A percentile compares a stretch with the other conserved stretches of the same genome.
These are phyloP conservation scores for Blastomyces parvus DNA, from an alignment of 2,329 filamentous ascomycete species.

Conservation along the genomic window DNA sequence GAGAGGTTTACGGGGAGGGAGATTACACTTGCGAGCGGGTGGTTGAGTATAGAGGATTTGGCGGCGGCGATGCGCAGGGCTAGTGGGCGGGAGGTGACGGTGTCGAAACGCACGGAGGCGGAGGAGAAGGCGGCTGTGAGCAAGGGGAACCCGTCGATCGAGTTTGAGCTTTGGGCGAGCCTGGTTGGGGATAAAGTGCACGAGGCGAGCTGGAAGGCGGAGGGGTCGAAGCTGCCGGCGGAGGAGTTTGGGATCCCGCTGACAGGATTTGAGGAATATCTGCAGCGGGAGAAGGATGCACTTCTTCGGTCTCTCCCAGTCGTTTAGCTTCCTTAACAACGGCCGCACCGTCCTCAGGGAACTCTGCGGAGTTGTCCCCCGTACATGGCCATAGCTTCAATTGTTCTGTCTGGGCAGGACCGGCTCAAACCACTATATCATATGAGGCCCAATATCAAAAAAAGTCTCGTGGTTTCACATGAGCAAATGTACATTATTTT, in stretches of 20 bases:
- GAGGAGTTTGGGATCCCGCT: neutral
- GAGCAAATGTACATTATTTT: neutral
- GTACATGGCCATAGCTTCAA: neutral
- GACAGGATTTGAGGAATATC: neutral
- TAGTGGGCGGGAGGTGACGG: neutral
- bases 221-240: neutral
- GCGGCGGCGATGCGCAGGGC: neutral
- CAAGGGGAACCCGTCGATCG: neutral
- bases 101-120: neutral
- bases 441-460: neutral
- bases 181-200: neutral
- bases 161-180: neutral
- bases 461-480: neutral
- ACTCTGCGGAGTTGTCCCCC: neutral
- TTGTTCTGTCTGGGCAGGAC: neutral
- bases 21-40: neutral
- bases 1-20: neutral
- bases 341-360: too few species aligned
- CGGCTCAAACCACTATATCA: neutral
- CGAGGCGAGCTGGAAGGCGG: neutral
- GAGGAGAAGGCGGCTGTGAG: neutral
- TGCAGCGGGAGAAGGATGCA: neutral
- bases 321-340: neutral
- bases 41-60: neutral
- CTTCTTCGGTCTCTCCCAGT: neutral